phyloP scores from a whole-genome alignment of 352 stramenopile genomes.

The Blastocystis hominis region DNA sequence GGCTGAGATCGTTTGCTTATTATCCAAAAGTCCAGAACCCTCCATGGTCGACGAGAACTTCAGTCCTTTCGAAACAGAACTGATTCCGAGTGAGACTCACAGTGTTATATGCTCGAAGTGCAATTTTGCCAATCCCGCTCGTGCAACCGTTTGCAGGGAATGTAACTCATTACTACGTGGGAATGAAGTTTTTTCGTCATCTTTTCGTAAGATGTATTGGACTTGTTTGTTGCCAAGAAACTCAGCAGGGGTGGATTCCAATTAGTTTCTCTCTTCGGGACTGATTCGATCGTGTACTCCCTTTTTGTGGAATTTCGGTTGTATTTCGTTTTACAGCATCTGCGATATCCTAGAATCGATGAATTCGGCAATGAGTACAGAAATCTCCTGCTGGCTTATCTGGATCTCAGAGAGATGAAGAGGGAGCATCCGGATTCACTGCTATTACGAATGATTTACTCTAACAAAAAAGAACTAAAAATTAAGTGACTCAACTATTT shows the following conservation, averaged over 20 bases:
- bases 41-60: neutral
- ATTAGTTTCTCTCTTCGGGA: neutral
- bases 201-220: conserved; percentile 21
- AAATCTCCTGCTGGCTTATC: neutral
- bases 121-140: conserved; percentile 16
- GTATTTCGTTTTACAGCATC: neutral
- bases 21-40: neutral
- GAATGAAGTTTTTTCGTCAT: conserved; percentile 35
- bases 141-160: neutral
- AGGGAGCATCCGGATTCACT: neutral
- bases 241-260: neutral
- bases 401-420: neutral
- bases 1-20: neutral
- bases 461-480: neutral
- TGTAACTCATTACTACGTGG: conserved; percentile 19
- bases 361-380: neutral
- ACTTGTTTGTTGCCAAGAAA: conserved; percentile 2
- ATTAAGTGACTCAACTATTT: neutral
- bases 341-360: neutral
- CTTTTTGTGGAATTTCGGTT: neutral
- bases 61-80: neutral
- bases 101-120: neutral
- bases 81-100: neutral
- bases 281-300: neutral
- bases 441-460: neutral